Evolutionary conservation across 108 stramenopile species (phyloP), one percentile per base, ranked within the genome.

Genomic region (Skeletonema costatum): DNA sequence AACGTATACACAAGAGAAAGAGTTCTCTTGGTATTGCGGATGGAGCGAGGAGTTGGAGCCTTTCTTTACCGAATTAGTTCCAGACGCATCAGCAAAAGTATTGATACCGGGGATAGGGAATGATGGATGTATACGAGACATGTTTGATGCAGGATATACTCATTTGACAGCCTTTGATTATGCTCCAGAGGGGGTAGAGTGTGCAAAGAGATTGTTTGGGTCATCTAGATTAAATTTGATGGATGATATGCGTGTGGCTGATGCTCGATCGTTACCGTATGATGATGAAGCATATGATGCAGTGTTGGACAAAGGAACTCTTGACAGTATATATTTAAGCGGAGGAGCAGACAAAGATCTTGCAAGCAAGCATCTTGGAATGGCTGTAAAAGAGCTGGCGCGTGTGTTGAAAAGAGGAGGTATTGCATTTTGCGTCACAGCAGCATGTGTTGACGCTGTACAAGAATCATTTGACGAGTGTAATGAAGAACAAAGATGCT

Each of bases 41-140:
- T 90, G 87, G 89, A 21, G 46, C n/a, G 81, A 88, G 13, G 89
- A 90, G 56, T 33, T 90, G 11, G 68, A 85, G 25, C 90, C 90
- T 21, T 88, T 91, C 69, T 76, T 87, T 41, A 41, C 38, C 13
- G 90, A 91, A 36, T 75, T 91, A 14, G 63, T 88, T 2, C 77
- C 76, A 41, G 66, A 73, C 19, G 19, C 50, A 30, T 39, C 48
- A 16, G 58, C 77, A 25, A 11, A 44, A 7, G 59, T 85, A 8
- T 32, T 85, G 3, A 66, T 85, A 19, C 84, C 84, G 16, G 84
- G 84, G 2, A 66, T 85, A 36, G 84, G 84, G 2, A 85, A 85
- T 58, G 84, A 85, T 46, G 71, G 48, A 5, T 59, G 60, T 19
- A 68, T 85, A 12, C 12, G 68, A 5, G 84, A 66, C 29, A 85